These are phyloP conservation scores for Funneliformis geosporum DNA, from an alignment of 192 early-diverging fungal genomes.

Conservation along the genomic window DNA sequence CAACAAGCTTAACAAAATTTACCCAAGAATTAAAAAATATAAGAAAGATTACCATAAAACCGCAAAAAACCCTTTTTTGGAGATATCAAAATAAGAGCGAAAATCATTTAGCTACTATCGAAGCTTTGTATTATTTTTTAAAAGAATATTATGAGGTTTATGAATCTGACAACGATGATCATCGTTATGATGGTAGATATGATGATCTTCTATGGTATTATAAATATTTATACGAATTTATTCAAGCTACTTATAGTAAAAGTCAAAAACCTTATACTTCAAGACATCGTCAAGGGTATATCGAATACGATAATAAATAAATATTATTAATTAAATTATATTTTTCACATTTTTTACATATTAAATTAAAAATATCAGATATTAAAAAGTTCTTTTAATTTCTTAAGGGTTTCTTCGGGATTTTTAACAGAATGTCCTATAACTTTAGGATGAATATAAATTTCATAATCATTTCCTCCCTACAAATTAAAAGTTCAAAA, in stretches of 20 bases:
- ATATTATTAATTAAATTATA: not conserved
- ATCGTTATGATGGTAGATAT: constrained; percentile 72
- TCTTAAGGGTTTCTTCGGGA: constrained; percentile 81
- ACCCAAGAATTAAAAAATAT: constrained; percentile 47
- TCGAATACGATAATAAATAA: constrained; percentile 51
- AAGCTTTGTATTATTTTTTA: constrained; percentile 94
- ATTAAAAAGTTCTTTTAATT: constrained; percentile 78
- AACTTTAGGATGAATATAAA: constrained; percentile 78
- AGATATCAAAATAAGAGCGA: constrained; percentile 79
- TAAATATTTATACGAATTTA: constrained; percentile 84
- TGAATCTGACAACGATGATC: constrained; percentile 34
- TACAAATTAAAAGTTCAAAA: constrained; percentile 24
- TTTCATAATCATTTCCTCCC: constrained; percentile 99
- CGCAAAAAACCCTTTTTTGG: constrained; percentile 87
- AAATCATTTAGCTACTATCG: constrained; percentile 86
- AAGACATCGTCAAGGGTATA: constrained; percentile 59
- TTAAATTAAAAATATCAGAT: not conserved
- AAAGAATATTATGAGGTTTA: constrained; percentile 72
- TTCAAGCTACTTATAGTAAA: constrained; percentile 77
- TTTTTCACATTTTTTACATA: too few relatives aligned
- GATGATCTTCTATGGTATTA: constrained; percentile 92
- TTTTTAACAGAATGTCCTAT: constrained; percentile 85
- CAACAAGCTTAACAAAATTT: constrained; percentile 57
- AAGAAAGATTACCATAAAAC: constrained; percentile 66
- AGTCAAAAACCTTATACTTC: constrained; percentile 57